phyloP scores from a whole-genome alignment of 164 flowering plant genomes.

The Nelumbo lutea region DNA sequence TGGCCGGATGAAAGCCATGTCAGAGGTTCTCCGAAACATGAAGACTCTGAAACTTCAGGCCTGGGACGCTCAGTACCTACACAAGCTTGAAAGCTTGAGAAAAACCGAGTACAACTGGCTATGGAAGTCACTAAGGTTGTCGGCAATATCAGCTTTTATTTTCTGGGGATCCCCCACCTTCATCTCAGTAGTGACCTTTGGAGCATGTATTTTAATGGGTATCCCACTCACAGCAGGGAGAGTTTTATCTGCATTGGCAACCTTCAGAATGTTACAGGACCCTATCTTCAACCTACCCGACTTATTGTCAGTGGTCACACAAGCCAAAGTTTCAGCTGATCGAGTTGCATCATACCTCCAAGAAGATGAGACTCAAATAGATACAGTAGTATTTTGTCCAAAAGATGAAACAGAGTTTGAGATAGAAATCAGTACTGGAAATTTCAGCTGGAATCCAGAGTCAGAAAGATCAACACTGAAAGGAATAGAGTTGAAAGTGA shows the following conservation, averaged over 20 bases:
- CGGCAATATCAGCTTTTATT: slow-evolving; percentile 59
- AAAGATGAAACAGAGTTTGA: slow-evolving; percentile 41
- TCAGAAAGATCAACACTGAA: slow-evolving; percentile 54
- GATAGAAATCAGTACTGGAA: slow-evolving; percentile 55
- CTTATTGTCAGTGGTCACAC: slow-evolving; percentile 61
- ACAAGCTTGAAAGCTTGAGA: slow-evolving; percentile 57
- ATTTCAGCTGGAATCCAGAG: slow-evolving; percentile 68
- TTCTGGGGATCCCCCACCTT: slow-evolving; percentile 92
- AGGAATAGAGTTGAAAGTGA: slow-evolving; percentile 51
- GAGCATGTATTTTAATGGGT: slow-evolving; percentile 65
- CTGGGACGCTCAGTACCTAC: slow-evolving; percentile 75
- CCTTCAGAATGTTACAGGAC: slow-evolving; percentile 88
- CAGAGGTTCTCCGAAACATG: slow-evolving; percentile 81
- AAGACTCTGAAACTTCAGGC: slow-evolving; percentile 87
- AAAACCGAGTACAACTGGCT: slow-evolving; percentile 58
- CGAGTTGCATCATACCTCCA: slow-evolving; percentile 66
- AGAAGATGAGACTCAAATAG: slow-evolving; percentile 66
- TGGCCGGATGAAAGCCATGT: slow-evolving; percentile 75
- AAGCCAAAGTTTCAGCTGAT: slow-evolving; percentile 83
- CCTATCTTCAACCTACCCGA: slow-evolving; percentile 89
- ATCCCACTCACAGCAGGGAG: slow-evolving; percentile 79
- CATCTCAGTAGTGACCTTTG: slow-evolving; percentile 75
- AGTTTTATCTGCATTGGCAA: slow-evolving; percentile 89
- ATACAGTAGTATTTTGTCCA: slow-evolving; percentile 50
- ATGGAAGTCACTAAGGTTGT: slow-evolving; percentile 59